A percentile compares a stretch with the other conserved stretches of the same genome.
phyloP scores from a whole-genome alignment of 306 rosid species.

The Corylus americana region DNA sequence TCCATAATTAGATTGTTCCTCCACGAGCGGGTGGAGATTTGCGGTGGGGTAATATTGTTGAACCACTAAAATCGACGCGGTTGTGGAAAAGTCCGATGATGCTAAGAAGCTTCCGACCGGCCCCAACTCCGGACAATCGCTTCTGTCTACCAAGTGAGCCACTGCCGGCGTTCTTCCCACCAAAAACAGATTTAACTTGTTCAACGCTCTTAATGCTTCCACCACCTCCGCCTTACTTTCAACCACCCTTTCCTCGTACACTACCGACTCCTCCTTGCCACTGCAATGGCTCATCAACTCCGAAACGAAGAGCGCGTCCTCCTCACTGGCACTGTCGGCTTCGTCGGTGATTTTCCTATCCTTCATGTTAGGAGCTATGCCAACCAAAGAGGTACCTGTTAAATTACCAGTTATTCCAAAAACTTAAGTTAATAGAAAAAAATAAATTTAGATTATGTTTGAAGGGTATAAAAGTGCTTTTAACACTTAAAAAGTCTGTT shows the following conservation, averaged over 20 bases:
- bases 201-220: conserved; percentile 38
- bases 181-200: conserved; percentile 42
- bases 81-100: conserved; percentile 48
- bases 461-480: no score
- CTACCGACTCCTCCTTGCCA: conserved; percentile 34
- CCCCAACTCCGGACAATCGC: conserved; percentile 62
- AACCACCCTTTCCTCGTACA: conserved; percentile 47
- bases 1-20: conserved; percentile 32
- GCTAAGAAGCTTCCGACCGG: conserved; percentile 65
- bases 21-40: conserved; percentile 44
- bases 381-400: conserved; percentile 29
- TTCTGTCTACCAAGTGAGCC: conserved; percentile 42
- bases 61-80: conserved; percentile 54
- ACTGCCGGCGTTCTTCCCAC: conserved; percentile 61
- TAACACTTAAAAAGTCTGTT: no score
- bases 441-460: no score
- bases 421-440: no score
- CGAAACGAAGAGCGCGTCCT: conserved; percentile 38
- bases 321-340: background rate
- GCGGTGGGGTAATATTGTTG: conserved; percentile 48
- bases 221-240: conserved; percentile 41
- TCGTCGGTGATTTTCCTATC: conserved; percentile 11
- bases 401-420: no score
- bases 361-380: conserved; percentile 24
- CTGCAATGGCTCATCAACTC: conserved; percentile 29